Base-by-base conservation (phyloP, 352 stramenopile genomes). In the Pythium brachiatum region DNA sequence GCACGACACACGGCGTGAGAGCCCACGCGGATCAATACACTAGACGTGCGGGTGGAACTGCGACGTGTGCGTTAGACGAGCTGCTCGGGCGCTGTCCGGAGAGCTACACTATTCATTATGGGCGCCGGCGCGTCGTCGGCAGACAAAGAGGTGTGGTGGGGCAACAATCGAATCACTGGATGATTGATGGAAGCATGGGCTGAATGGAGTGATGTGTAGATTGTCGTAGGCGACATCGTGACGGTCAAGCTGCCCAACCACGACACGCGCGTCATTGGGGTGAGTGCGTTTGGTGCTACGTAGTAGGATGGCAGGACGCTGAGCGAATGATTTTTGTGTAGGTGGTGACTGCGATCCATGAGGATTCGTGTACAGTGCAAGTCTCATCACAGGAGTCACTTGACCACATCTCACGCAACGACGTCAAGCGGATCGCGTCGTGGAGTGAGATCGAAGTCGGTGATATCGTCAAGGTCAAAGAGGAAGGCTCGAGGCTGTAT, bases 361-460 rank as follows among this genome's bases (percentile, higher is more conserved):
- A 74, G 26, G 70, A 77, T n/a, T 47, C 56, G 3, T 86, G 72
- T 50, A 80, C 67, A 16, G 71, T 89, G 7, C 79, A 89, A 56
- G 77, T 89, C 34, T 86, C 79, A 11, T 73, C 73, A 13, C 34
- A 65, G 23, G 75, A 89, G 52, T 70, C 82, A 27, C 65, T 89
- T 15, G 36, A 77, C 7, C 56, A 64, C 1, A 73, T 89, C 34
- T 54, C 64, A 15, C 72, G 70, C 39, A 60, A 38, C n/a, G 74
- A 86, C 12, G 36, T 87, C 31, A 69, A 84, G 54, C 76, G 78
- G 31, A 87, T 89, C 53, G 77, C 78, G 29, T 78, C 73, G 18
- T 89, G 79, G 79, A 74, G 80, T 55, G 77, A 87, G 39, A 87
- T 89, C 39, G 79, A 89, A 53, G 69, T 76, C 20, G 79, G 78